These are phyloP conservation scores for Phytophthora fragariaefolia DNA, from an alignment of 352 stramenopile species.

Conservation along the genomic window DNA sequence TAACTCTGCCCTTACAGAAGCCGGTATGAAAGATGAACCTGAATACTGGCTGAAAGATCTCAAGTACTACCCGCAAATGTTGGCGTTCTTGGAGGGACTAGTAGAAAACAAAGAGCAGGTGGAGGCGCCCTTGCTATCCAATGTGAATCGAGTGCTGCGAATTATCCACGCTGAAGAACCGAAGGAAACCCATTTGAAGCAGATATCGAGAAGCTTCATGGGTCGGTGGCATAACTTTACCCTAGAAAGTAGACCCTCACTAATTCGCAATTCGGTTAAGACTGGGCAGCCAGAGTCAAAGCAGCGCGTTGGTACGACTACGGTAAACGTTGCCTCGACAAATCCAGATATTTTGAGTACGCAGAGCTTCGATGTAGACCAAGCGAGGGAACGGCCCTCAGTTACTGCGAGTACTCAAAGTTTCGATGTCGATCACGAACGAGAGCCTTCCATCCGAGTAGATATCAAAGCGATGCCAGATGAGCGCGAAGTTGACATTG, in stretches of 20 bases:
- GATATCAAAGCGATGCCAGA: slow-evolving; percentile 65
- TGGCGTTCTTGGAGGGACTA: slow-evolving; percentile 60
- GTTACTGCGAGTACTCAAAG: slow-evolving; percentile 35
- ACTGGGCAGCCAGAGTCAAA: slow-evolving; percentile 26
- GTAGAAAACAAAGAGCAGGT: slow-evolving; percentile 55
- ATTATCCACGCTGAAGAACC: slow-evolving; percentile 71
- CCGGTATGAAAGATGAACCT: slow-evolving; percentile 38
- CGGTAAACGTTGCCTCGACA: slow-evolving; percentile 9
- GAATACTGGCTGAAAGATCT: slow-evolving; percentile 68
- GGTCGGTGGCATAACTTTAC: slow-evolving; percentile 85
- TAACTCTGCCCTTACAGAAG: slow-evolving; percentile 36
- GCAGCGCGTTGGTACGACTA: slow-evolving; percentile 17
- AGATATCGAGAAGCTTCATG: slow-evolving; percentile 68
- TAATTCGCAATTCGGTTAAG: slow-evolving; percentile 35
- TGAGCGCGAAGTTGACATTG: slow-evolving; percentile 49
- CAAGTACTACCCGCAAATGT: slow-evolving; percentile 69
- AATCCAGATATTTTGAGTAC: slow-evolving; percentile 28
- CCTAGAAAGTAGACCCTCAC: slow-evolving; percentile 48
- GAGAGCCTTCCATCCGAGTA: slow-evolving; percentile 45
- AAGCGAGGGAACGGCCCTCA: slow-evolving; percentile 36
- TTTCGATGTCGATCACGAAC: slow-evolving; percentile 70
- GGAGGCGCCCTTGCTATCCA: slow-evolving; percentile 65
- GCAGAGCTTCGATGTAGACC: slow-evolving; percentile 72
- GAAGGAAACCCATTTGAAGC: slow-evolving; percentile 54
- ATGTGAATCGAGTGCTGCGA: slow-evolving; percentile 76